Evolutionary conservation across 306 rosid genomes (phyloP).

Genomic region (Vicia sativa): DNA sequence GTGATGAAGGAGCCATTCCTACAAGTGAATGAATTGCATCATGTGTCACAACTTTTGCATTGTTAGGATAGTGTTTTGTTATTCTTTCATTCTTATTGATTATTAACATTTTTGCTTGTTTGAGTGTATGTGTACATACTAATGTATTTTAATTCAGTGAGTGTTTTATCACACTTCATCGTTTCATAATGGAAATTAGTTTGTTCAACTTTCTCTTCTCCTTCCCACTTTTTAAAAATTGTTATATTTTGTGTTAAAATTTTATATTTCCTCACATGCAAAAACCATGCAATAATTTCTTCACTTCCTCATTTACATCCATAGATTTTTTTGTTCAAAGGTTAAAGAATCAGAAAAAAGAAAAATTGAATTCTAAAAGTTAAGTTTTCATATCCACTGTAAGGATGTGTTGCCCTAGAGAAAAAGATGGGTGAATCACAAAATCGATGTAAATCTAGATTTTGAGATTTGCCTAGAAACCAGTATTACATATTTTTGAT

Average conservation of each 20-base stretch:
- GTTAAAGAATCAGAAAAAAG: too few relatives aligned
- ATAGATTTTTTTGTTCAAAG: too few relatives aligned
- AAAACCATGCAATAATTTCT: not conserved
- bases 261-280: constrained; percentile 1
- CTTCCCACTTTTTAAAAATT: not conserved
- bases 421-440: too few relatives aligned
- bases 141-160: constrained; percentile 22
- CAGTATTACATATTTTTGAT: too few relatives aligned
- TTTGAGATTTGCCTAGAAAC: too few relatives aligned
- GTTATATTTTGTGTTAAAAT: not conserved
- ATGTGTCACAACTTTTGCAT: constrained; percentile 19
- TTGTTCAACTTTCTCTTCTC: not conserved
- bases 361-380: too few relatives aligned
- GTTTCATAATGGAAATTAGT: constrained; percentile 23
- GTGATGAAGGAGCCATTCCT: constrained; percentile 62
- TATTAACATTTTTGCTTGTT: constrained; percentile 42
- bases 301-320: not conserved
- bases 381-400: not conserved
- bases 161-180: constrained; percentile 46
- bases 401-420: too few relatives aligned
- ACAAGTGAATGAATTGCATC: constrained; percentile 48
- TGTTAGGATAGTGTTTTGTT: constrained; percentile 21
- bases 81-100: constrained; percentile 75
- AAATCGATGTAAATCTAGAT: too few relatives aligned
- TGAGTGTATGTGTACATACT: constrained; percentile 43